Percentiles rank a stretch among this genome's conserved stretches.
Conservation (phyloP, 2,329 filamentous ascomycete species). For the Nemania sp. region DNA sequence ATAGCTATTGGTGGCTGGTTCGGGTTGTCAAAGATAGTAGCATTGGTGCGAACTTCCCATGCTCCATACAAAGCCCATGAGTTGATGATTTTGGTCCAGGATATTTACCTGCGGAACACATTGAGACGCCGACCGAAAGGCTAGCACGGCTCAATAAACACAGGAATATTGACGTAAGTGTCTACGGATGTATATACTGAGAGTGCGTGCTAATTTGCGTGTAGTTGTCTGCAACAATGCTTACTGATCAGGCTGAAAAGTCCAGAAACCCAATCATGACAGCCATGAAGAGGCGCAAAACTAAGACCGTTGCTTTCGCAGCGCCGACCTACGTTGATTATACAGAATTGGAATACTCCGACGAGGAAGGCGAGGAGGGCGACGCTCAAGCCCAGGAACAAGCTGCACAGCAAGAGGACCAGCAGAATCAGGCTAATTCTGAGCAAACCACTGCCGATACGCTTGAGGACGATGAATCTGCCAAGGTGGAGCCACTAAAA, state of each 20-base stretch:
- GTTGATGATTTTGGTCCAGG: constrained; percentile 54
- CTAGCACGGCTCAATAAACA: constrained; percentile 95
- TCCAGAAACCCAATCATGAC: constrained; percentile 81
- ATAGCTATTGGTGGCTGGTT: constrained; percentile 99
- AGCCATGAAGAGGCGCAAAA: constrained; percentile 77
- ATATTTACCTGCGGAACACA: constrained; percentile 95
- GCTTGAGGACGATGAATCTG: constrained; percentile 52
- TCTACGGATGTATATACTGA: background rate
- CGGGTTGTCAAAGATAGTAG: constrained; percentile 96
- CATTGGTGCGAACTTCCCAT: constrained; percentile 61
- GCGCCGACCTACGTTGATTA: constrained; percentile 87
- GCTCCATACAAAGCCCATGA: background rate
- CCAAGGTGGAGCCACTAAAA: constrained; percentile 60
- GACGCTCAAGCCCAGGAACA: constrained; percentile 47
- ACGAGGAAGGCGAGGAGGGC: constrained; percentile 67
- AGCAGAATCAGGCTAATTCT: constrained; percentile 36
- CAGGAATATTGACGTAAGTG: constrained; percentile 88
- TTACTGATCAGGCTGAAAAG: constrained; percentile 71
- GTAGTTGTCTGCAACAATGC: constrained; percentile 65
- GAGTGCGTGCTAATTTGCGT: constrained; percentile 36
- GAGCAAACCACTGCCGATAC: constrained; percentile 39
- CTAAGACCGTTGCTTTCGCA: constrained; percentile 85
- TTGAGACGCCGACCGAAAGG: constrained; percentile 95
- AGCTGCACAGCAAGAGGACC: constrained; percentile 38
- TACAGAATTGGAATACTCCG: constrained; percentile 83